Base-by-base conservation (phyloP, 1,284 basidiomycete species). In the Cryptococcus floricola region DNA sequence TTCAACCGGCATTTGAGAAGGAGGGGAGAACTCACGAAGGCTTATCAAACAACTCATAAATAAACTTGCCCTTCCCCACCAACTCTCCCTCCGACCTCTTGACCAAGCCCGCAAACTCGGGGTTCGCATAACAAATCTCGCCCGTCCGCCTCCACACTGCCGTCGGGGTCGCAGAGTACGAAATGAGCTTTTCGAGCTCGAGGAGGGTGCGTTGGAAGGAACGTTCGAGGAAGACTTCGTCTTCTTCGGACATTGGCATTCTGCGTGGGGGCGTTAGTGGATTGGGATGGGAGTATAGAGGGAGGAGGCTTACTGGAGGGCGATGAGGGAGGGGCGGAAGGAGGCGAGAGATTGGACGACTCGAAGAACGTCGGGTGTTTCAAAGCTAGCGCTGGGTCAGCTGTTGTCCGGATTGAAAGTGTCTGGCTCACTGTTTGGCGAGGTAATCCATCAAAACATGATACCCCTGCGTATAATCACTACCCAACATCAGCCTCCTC, bases 61-160 rank as follows among this genome's bases (percentile, higher is more conserved):
- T 91, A 77, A 87, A 95, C 69, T 88, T 91, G 59, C 75, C 76
- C 62, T 82, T 83, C 12, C 85, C 85, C 18, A 92, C 76, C 34
- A 97, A 81, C 62, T 96, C 91, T 57, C 89, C 86, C 74, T 87
- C 83, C 16, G 85, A 84, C 88, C 90, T 91, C 65, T 88, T 89
- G 3, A 92, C 93, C 58, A 98, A 81, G 82, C 92, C 88, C 74
- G 88, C 92, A 72, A 98, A 98, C 77, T 98, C 94, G 2, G 92
- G 88, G 0, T 94, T 93, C 45, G 95, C 95, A 44, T 96, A 85
- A 70, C 91, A 94, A 39, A 98, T 92, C 79, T 98, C 96, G 70
- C 95, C 95, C 16, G 96, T 98, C 49, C 95, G 82, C 34, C 95
- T 86, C 95, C 95, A 98, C 2, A 97, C 90, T n/a, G 96, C 92